These are phyloP conservation scores for Cercospora zeina DNA, from an alignment of 2,329 filamentous ascomycete genomes.

Conservation along the genomic window DNA sequence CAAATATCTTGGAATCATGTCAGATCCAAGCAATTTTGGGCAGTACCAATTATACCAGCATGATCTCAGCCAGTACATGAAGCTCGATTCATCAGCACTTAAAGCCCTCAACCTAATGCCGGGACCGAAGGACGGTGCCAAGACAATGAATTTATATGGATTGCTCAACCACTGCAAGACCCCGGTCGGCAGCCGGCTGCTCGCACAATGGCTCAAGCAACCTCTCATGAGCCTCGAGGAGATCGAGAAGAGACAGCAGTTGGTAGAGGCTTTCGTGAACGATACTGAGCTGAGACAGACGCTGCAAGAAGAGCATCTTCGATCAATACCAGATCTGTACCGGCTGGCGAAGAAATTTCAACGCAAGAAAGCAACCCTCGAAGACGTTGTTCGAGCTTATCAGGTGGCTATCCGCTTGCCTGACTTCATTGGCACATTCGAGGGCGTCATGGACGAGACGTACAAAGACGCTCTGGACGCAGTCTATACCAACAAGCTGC, in stretches of 20 bases:
- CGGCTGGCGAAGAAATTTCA: conserved; percentile 93
- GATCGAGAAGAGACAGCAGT: conserved; percentile 86
- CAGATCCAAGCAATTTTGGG: conserved; percentile 91
- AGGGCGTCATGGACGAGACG: conserved; percentile 91
- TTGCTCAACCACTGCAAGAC: conserved; percentile 98
- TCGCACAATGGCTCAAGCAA: conserved; percentile 97
- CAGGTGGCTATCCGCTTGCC: conserved; percentile 91
- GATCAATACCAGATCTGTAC: conserved; percentile 91
- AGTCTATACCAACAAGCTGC: conserved; percentile 81
- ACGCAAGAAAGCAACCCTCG: conserved; percentile 81
- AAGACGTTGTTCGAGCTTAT: conserved; percentile 94
- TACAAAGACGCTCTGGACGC: conserved; percentile 85
- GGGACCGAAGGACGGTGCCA: conserved; percentile 88
- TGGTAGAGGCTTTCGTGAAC: conserved; percentile 91
- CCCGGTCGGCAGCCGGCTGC: conserved; percentile 80
- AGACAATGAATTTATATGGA: conserved; percentile 94
- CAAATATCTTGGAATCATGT: conserved; percentile 87
- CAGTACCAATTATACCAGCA: conserved; percentile 98
- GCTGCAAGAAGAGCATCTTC: conserved; percentile 93
- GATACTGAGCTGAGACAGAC: conserved; percentile 93
- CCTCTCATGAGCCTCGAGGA: conserved; percentile 87
- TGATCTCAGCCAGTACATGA: conserved; percentile 96
- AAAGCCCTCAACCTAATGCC: conserved; percentile 97
- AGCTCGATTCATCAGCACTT: conserved; percentile 88
- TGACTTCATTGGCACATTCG: conserved; percentile 83